phyloP scores from a whole-genome alignment of 2,329 filamentous ascomycete species.

The Bipolaris gigantea region DNA sequence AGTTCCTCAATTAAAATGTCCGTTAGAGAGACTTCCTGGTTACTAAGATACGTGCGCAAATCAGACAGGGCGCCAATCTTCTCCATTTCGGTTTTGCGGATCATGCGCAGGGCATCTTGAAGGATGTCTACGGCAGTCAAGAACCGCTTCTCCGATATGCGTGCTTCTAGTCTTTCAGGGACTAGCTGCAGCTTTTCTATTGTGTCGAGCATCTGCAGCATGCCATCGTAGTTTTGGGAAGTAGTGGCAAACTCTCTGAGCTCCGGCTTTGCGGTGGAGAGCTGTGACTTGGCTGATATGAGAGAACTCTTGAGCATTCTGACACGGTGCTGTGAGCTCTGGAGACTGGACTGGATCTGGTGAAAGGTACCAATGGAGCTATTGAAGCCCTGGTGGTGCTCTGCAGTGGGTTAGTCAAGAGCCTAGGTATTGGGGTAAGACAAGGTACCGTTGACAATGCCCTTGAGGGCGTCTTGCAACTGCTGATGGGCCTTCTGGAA shows the following conservation, averaged over 20 bases:
- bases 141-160: constrained; percentile 95
- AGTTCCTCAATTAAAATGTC: constrained; percentile 97
- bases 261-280: constrained; percentile 85
- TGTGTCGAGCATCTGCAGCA: constrained; percentile 79
- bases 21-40: constrained; percentile 88
- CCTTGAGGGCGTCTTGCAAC: constrained; percentile 89
- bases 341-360: constrained; percentile 94
- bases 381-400: constrained; percentile 99
- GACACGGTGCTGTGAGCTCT: constrained; percentile 82
- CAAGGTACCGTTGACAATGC: constrained; percentile 74
- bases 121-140: constrained; percentile 89
- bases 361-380: constrained; percentile 98
- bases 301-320: constrained; percentile 82
- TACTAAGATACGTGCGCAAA: constrained; percentile 82
- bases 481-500: constrained; percentile 84
- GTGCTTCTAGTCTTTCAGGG: constrained; percentile 88
- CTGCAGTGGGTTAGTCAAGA: constrained; percentile 44
- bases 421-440: neutral
- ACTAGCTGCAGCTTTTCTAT: constrained; percentile 87
- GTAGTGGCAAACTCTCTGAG: constrained; percentile 84
- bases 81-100: constrained; percentile 86
- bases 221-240: constrained; percentile 87
- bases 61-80: constrained; percentile 87
- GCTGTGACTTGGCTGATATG: constrained; percentile 73
- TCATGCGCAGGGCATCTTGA: constrained; percentile 79